A percentile compares a stretch with the other conserved stretches of the same genome.
These are phyloP conservation scores for Phytophthora vignae DNA, from an alignment of 352 stramenopile species.

Conservation along the genomic window DNA sequence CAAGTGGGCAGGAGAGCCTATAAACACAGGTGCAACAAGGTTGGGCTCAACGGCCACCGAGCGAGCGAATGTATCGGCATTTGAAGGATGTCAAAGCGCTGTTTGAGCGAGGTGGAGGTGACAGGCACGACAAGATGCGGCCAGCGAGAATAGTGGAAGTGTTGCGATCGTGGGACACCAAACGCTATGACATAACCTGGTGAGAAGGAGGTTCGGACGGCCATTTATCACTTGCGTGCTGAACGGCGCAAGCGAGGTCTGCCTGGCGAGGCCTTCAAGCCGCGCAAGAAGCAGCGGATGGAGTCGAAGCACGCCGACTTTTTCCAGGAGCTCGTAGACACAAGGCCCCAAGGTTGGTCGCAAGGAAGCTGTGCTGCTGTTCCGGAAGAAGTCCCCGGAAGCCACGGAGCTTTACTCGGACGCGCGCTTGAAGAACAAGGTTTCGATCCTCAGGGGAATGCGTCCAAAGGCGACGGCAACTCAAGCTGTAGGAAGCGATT, in stretches of 20 bases:
- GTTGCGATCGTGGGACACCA: not conserved
- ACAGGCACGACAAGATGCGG: slow-evolving; percentile 8
- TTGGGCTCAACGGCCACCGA: slow-evolving; percentile 7
- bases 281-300: slow-evolving; percentile 3
- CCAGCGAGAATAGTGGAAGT: slow-evolving; percentile 2
- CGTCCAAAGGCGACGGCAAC: not conserved
- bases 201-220: slow-evolving; percentile 3
- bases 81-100: not conserved
- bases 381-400: slow-evolving; percentile 4
- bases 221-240: not conserved
- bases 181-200: slow-evolving; percentile 4
- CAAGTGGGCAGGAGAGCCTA: not conserved
- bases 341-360: not conserved
- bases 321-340: not conserved
- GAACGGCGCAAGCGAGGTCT: not conserved
- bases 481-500: not conserved
- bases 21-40: not conserved
- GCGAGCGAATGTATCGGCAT: slow-evolving; percentile 6
- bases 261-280: not conserved
- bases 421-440: slow-evolving; percentile 7
- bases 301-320: not conserved
- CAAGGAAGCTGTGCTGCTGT: slow-evolving; percentile 2
- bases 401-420: not conserved
- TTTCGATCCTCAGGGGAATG: not conserved
- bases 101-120: not conserved